Base-by-base conservation (phyloP, 306 rosid genomes). In the Cyclanthera cordifolia region DNA sequence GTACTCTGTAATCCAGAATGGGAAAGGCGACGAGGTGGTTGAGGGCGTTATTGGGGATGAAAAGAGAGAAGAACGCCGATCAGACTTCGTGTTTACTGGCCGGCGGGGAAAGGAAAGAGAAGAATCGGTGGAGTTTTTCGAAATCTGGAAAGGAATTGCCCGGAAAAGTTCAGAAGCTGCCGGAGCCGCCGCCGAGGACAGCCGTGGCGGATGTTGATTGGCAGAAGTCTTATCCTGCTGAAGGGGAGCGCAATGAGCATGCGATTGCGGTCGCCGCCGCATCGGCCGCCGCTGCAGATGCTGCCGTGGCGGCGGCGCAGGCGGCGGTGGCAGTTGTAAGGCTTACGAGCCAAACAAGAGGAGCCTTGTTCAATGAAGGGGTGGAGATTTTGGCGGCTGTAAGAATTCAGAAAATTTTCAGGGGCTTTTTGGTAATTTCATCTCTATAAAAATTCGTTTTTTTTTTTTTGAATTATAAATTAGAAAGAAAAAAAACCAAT, bases 201-300 rank as follows among this genome's bases (percentile, higher is more conserved):
- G 32, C 52, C 10, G 50, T 43, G 37, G 34, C 83, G 4, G 83
- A 84, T 70, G 37, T 77, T 3, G 73, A 87, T 48, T 85, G 94
- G 95, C 80, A 86, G 69, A 83, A 86, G 85, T 84, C 95, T 72
- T 93, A 83, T 43, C 69, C 84, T 23, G 67, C 83, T 15, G 87
- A 81, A 63, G 82, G 72, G 55, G 89, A 94, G 51, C 96, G 88
- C 73, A 87, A 79, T 73, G 88, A 90, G 72, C 97, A 90, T 79
- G 99, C 97, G 45, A 88, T 90, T 82, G 99, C 99, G 0, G 96
- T 94, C 17, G 99, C 99, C 6, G 97, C 96, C 0, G 99, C 99
- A n/a, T 86, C 99, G 0, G 91, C 99, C 0, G 99, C 96, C 0
- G 99, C 95, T 0, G 99, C 96, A 0, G 97, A 94, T 41, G 97